Evolutionary conservation across 768 basidiomycete species (phyloP), one percentile per base, ranked within the genome.

Genomic region (Sarcodon aspratus): DNA sequence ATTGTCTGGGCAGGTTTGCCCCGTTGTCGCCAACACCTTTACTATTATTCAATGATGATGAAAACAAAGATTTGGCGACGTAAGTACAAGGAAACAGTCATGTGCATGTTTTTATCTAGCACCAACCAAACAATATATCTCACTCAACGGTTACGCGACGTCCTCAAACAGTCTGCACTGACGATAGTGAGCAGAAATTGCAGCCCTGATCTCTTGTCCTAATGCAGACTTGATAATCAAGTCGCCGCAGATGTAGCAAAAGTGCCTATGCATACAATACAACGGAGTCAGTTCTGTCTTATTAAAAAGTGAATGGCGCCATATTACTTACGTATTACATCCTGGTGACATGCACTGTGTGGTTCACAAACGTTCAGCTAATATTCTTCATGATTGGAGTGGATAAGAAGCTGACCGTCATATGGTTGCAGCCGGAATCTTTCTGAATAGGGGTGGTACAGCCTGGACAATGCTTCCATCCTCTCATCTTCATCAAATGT

Each of bases 401-500:
- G 5, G 21, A 27, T 17, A 13, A 33, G n/a, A 15, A 9, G 48
- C 66, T 40, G 47, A 66, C 66, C 45, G 60, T 59, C 59, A 68
- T 64, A 50, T 68, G 67, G 50, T 66, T 65, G 48, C 67, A 68
- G 0, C 67, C 67, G 3, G 47, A 47, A 11, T 50, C 55, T 54
- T 66, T 69, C 52, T 65, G 60, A 6, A 58, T 55, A 0, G 64
- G 61, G 6, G 66, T 68, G 45, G 51, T 59, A 53, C 74, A 75
- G 33, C 67, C 73, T 51, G 82, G 78, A 57, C 82, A 84, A 47
- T 71, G 69, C 51, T 75, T 78, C 82, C 81, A 83, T 6, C 80
- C 80, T n/a, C 68, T 62, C 54, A 65, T 52, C 35, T 63, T 58
- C 75, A 80, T 77, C 40, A 79, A 50, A 46, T 70, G 61, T 4